Evolutionary conservation across 106 monocot species (phyloP).

Genomic region (Hemerocallis citrina): DNA sequence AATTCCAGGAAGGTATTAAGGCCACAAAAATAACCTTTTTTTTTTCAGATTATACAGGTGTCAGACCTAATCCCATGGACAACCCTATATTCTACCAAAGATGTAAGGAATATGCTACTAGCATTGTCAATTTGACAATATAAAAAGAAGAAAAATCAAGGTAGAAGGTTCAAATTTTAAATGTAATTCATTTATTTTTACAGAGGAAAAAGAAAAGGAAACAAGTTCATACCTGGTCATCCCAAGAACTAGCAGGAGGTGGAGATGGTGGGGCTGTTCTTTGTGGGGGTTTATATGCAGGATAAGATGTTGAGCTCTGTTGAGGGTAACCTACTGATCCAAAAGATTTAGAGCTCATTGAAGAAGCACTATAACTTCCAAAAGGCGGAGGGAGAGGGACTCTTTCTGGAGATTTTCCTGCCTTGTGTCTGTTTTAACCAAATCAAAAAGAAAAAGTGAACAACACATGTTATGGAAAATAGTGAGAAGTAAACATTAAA

Average conservation of each 20-base stretch:
- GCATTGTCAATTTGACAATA: too few species aligned
- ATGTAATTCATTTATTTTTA: too few species aligned
- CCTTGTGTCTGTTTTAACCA: slow-evolving; percentile 9
- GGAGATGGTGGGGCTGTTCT: slow-evolving; percentile 4
- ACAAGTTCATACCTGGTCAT: slow-evolving; percentile 18
- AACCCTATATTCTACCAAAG: too few species aligned
- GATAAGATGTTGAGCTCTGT: slow-evolving; percentile 15
- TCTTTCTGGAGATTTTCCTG: slow-evolving; percentile 36
- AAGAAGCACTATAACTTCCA: slow-evolving; percentile 13
- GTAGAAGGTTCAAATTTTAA: too few species aligned
- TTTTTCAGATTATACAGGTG: too few species aligned
- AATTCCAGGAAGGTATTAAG: too few species aligned
- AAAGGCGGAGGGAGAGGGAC: slow-evolving; percentile 44
- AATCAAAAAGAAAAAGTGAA: not conserved
- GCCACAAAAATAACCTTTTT: too few species aligned
- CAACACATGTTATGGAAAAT: not conserved
- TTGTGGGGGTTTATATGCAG: not conserved
- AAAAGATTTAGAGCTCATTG: slow-evolving; percentile 16
- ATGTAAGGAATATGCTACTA: too few species aligned
- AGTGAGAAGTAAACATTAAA: not conserved
- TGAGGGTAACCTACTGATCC: slow-evolving; percentile 15
- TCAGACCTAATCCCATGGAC: too few species aligned
- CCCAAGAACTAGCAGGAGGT: slow-evolving; percentile 8
- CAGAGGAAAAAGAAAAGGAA: too few species aligned
- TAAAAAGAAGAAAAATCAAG: too few species aligned